Evolutionary conservation across 202 grass and related monocot genomes (phyloP), one percentile per base, ranked within the genome.

Genomic region (Schoenoplectus triqueter): DNA sequence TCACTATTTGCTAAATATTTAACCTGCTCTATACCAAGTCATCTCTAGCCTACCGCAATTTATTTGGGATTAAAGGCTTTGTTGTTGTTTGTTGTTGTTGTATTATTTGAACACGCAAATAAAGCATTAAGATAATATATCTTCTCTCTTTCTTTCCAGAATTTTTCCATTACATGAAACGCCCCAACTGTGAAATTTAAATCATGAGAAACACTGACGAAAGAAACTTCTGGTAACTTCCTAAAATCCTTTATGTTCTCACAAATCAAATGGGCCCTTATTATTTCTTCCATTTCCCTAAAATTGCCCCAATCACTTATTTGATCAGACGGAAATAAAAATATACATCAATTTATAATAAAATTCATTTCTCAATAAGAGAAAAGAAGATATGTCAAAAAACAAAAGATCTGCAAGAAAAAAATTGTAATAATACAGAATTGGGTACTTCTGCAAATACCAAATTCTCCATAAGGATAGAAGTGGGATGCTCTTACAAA

Each of bases 251-350:
- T 31, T 31, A 31, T 31, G 31, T 31, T 31, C 31, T 31, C 31
- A 31, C 31, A 31, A 31, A 31, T 69, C 44, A 47, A 46, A 69
- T 15, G 44, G 39, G 17, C 70, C 52, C 72, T 75, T 55, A 55
- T 31, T 31, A 74, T 31, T 31, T 75, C 31, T 60, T 39, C 75
- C 55, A 79, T 60, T 45, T 45, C 39, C 55, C 75, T 22, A 60
- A 61, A 44, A 44, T 13, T 78, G 61, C 39, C 74, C 54, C 2
- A 3, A 31, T 22, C 31, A 60, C 31, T 78, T 59, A 78, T 40
- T 17, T 11, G 40, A 77, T 57, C 15, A 5, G 17, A 60, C n/a
- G 39, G 61, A 44, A 44, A 20, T n/a, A 1, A 5, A 57, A 40
- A 40, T 40, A 57, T n/a, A 22, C 17, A 42, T n/a, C 13, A 56